These are phyloP conservation scores for Trypanosoma scelopori DNA, from an alignment of 208 protist genomes.

Conservation along the genomic window DNA sequence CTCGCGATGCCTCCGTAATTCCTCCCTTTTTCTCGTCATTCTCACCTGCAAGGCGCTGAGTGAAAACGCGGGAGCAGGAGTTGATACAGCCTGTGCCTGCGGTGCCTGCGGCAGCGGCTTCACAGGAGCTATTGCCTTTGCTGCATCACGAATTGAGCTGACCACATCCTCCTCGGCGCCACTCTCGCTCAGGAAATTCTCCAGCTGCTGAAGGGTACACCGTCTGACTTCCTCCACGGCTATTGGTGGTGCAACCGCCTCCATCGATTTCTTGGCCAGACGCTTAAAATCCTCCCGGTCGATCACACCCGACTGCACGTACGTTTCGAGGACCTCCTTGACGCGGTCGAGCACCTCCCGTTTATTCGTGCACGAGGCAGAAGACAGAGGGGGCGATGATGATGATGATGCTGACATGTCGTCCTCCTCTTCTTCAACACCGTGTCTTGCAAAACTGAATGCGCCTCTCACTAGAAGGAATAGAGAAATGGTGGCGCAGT, in stretches of 20 bases:
- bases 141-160: conserved; percentile 18
- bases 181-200: conserved; percentile 19
- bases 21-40: conserved; percentile 55
- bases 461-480: background rate
- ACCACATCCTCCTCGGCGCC: conserved; percentile 24
- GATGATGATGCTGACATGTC: background rate
- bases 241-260: conserved; percentile 40
- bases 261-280: conserved; percentile 44
- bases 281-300: conserved; percentile 65
- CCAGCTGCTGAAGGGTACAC: conserved; percentile 13
- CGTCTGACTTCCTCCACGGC: conserved; percentile 11
- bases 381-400: background rate
- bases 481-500: background rate
- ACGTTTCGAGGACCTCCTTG: conserved; percentile 49
- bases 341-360: conserved; percentile 72
- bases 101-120: background rate
- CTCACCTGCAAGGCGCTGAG: conserved; percentile 60
- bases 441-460: conserved; percentile 13
- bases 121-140: conserved; percentile 4
- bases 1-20: conserved; percentile 35
- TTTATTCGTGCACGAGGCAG: conserved; percentile 45
- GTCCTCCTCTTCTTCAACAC: background rate
- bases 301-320: conserved; percentile 45
- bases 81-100: background rate
- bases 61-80: conserved; percentile 22